Percentiles rank a stretch among this genome's conserved stretches.
These are phyloP conservation scores for Apiotrichum porosum DNA, from an alignment of 1,284 basidiomycete species.

Conservation along the genomic window DNA sequence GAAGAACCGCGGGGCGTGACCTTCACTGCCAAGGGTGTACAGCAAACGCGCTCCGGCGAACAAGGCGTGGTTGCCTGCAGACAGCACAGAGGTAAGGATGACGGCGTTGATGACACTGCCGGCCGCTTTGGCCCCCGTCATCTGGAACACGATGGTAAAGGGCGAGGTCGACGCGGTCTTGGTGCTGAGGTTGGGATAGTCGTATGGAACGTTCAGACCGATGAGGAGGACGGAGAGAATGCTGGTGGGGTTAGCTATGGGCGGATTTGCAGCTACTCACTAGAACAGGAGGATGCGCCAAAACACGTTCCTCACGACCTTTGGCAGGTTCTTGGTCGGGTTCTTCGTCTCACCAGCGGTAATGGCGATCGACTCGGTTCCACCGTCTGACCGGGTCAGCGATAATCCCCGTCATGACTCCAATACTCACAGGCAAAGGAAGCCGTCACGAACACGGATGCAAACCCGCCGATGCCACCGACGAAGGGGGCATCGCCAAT, in stretches of 20 bases:
- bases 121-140: conserved; percentile 67
- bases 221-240: conserved; percentile 60
- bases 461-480: conserved; percentile 49
- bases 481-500: conserved; percentile 51
- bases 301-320: conserved; percentile 69
- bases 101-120: conserved; percentile 65
- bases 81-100: conserved; percentile 53
- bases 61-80: conserved; percentile 55
- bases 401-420: not conserved
- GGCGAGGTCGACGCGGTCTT: conserved; percentile 67
- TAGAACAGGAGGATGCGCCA: conserved; percentile 70
- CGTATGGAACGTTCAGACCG: conserved; percentile 70
- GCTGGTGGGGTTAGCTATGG: conserved; percentile 7
- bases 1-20: conserved; percentile 56
- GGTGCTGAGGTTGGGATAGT: conserved; percentile 57
- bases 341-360: conserved; percentile 52
- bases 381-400: no score
- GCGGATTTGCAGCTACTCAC: not conserved
- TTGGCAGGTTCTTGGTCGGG: conserved; percentile 69
- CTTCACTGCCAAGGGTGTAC: conserved; percentile 52
- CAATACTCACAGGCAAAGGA: conserved; percentile 13
- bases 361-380: conserved; percentile 47
- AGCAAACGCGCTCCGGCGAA: conserved; percentile 56
- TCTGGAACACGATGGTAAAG: conserved; percentile 66
- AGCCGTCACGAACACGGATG: conserved; percentile 40